A percentile compares a stretch with the other conserved stretches of the same genome.
Evolutionary conservation across 176 grass and related monocot species (phyloP).

Genomic region (Ananas comosus): DNA sequence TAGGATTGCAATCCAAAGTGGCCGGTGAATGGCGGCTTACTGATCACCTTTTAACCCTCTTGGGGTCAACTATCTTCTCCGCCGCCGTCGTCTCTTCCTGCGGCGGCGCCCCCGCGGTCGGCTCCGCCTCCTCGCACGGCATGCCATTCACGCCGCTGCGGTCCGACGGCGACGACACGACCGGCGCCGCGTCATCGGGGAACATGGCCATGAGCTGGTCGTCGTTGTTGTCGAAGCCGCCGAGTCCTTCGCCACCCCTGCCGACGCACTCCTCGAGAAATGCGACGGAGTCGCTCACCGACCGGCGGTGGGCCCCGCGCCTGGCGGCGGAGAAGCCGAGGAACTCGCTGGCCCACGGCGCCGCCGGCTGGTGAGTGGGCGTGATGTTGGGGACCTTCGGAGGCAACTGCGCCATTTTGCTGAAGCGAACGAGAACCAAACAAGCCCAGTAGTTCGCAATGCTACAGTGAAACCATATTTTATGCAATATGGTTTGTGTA

Average conservation of each 20-base stretch:
- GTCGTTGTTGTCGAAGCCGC: neutral
- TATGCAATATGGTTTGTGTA: too few species aligned
- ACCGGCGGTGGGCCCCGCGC: slow-evolving; percentile 9
- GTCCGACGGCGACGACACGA: slow-evolving; percentile 18
- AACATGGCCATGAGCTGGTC: slow-evolving; percentile 15
- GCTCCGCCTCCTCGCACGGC: slow-evolving; percentile 26
- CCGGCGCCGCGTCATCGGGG: slow-evolving; percentile 49
- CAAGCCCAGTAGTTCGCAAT: too few species aligned
- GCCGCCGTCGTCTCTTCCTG: slow-evolving; percentile 4
- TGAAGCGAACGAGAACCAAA: too few species aligned
- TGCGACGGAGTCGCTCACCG: slow-evolving; percentile 14
- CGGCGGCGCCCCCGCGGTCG: neutral
- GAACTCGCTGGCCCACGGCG: slow-evolving; percentile 18
- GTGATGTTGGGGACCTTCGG: neutral
- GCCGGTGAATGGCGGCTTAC: neutral
- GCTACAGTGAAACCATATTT: too few species aligned
- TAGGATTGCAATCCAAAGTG: neutral
- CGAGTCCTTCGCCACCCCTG: neutral
- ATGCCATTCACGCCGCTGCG: slow-evolving; percentile 11
- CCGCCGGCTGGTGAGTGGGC: neutral
- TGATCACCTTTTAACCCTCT: slow-evolving; percentile 77
- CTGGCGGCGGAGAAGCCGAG: slow-evolving; percentile 23
- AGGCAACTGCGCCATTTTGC: slow-evolving; percentile 1
- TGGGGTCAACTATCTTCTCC: slow-evolving; percentile 44
- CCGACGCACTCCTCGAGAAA: slow-evolving; percentile 9